Evolutionary conservation across 1,284 basidiomycete genomes (phyloP), one percentile per base, ranked within the genome.

Genomic region (Irpex sp.): DNA sequence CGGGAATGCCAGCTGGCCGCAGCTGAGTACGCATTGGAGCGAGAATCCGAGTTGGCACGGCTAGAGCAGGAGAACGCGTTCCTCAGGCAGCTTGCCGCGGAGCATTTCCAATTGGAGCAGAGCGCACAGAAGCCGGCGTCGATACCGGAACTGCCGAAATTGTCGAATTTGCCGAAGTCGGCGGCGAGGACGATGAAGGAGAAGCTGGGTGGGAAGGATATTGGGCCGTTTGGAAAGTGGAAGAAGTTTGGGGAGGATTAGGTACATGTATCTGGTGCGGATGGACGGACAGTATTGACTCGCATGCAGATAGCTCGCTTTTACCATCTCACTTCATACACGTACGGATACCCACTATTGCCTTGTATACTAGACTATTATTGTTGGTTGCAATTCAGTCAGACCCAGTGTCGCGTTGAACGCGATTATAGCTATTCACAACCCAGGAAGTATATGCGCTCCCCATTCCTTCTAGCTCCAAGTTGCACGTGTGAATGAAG

Each of bases 61-160:
- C 78, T 98, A 52, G 89, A 96, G 75, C 85, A 84, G 68, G 96
- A 98, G 80, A 97, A 98, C 73, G 83, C 85, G 60, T 83, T 92
- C 66, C 78, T 98, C 64, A 82, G 90, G 66, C 82, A 87, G 65
- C 80, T 96, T 77, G 74, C 93, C 17, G 62, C 61, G 11, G 66
- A 65, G 52, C 64, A 65, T 8, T 34, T 65, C 40, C 40, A 47
- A 21, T 15, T 59, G 4, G 57, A 58, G 52, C 51, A 47, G 7
- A 47, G 40, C 57, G 36, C 48, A 57, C 26, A 61, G 19, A 55
- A 62, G 34, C 15, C 26, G 5, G 57, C 61, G 5, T 44, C 57
- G 26, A 37, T 49, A 3, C 48, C 58, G 11, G 57, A 62, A 37
- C 56, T 62, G 9, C 61, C 61, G 31, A 26, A 40, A 15, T 19